These are phyloP conservation scores for Paramecium sonneborni DNA, from an alignment of 73 alveolate genomes.

Conservation along the genomic window DNA sequence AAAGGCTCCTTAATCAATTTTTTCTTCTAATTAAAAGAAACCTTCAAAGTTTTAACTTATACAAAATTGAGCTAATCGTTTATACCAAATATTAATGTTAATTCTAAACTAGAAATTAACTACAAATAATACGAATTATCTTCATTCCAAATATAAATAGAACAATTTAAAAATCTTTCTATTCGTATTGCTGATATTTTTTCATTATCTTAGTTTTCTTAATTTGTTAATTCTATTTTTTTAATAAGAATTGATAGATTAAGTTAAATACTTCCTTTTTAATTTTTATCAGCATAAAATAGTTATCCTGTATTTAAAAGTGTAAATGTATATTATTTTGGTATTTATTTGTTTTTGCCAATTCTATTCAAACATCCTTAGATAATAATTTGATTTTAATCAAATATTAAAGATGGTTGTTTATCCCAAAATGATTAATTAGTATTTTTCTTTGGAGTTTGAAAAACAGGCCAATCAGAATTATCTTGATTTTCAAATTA, in stretches of 20 bases:
- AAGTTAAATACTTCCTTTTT: background rate
- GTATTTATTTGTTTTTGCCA: background rate
- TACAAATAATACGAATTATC: background rate
- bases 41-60: slow-evolving; percentile 43
- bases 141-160: background rate
- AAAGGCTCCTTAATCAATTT: background rate
- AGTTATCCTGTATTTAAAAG: background rate
- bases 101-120: slow-evolving; percentile 1
- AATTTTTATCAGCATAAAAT: background rate
- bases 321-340: background rate
- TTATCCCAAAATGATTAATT: background rate
- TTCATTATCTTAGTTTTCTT: background rate
- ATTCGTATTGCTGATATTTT: background rate
- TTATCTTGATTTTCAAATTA: background rate
- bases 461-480: background rate
- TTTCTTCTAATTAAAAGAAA: background rate
- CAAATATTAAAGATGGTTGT: background rate
- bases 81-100: background rate
- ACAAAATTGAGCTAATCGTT: background rate
- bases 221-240: background rate
- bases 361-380: background rate
- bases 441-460: background rate
- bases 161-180: background rate
- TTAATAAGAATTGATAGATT: background rate
- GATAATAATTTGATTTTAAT: background rate